phyloP scores from a whole-genome alignment of 441 rosid species.

The Croton laevigatus region DNA sequence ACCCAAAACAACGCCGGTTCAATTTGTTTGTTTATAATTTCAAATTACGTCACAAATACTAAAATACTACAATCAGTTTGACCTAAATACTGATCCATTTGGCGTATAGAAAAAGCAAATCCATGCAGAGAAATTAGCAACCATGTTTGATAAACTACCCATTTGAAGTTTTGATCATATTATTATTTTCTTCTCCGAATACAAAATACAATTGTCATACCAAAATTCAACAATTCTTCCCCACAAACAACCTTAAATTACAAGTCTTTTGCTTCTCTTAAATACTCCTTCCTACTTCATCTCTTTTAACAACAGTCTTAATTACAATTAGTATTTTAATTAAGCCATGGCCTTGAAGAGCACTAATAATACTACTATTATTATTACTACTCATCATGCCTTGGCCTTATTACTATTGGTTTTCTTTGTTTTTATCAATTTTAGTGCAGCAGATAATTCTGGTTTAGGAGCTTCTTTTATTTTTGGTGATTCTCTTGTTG shows the following conservation, averaged over 20 bases:
- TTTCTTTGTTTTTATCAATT: conserved; percentile 12
- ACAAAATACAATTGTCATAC: conserved; percentile 40
- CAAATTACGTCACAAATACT: neutral
- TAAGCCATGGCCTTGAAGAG: conserved; percentile 29
- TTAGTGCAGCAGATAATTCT: conserved; percentile 31
- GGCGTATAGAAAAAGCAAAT: conserved; percentile 29
- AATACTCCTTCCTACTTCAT: neutral
- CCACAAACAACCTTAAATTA: neutral
- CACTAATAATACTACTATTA: neutral
- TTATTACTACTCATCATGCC: neutral
- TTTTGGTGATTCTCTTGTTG: conserved; percentile 92
- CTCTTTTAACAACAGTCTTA: neutral
- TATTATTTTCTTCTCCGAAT: conserved; percentile 11
- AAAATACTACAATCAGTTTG: conserved; percentile 15
- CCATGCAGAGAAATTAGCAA: conserved; percentile 24
- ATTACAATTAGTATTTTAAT: neutral
- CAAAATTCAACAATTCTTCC: conserved; percentile 35
- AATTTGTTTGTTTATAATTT: neutral
- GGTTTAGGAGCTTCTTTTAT: conserved; percentile 66
- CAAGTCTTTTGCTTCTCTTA: neutral
- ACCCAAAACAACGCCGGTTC: neutral
- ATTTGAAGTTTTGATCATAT: too few relatives aligned
- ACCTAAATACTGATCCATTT: neutral
- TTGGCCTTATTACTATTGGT: conserved; percentile 27
- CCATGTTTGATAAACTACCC: conserved; percentile 46